Percentiles rank a stretch among this genome's conserved stretches.
Evolutionary conservation across 2,329 filamentous ascomycete species (phyloP).

Genomic region (Trichophaea hybrida): DNA sequence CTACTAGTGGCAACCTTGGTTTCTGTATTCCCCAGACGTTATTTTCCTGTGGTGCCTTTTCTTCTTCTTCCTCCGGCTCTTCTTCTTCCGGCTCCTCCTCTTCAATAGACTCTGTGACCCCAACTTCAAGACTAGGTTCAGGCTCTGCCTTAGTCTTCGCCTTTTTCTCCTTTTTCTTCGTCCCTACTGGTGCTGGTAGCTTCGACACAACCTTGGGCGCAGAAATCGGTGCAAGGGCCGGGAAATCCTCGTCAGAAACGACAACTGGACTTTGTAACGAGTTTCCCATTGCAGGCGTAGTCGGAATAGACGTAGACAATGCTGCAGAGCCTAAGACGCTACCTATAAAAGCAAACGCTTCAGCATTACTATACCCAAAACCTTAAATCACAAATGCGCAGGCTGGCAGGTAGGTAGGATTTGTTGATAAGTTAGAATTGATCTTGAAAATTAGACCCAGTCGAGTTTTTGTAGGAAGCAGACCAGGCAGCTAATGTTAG

Average conservation of each 20-base stretch:
- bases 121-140: neutral
- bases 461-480: neutral
- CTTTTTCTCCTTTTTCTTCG: slow-evolving; percentile 3
- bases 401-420: neutral
- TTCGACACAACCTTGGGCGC: neutral
- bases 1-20: neutral
- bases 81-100: neutral
- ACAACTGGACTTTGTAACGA: neutral
- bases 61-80: neutral
- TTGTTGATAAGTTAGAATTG: neutral
- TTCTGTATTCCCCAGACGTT: neutral
- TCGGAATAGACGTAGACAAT: neutral
- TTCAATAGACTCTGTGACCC: neutral
- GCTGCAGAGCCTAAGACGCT: neutral
- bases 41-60: neutral
- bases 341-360: neutral
- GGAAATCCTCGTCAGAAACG: slow-evolving; percentile 20
- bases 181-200: neutral
- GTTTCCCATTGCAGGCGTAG: neutral
- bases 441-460: neutral
- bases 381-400: neutral
- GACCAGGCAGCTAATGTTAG: neutral
- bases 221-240: slow-evolving; percentile 15
- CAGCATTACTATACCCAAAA: slow-evolving; percentile 1
- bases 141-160: neutral